These are phyloP conservation scores for Lactarius pseudohatsudake DNA, from an alignment of 768 basidiomycete species.

Conservation along the genomic window DNA sequence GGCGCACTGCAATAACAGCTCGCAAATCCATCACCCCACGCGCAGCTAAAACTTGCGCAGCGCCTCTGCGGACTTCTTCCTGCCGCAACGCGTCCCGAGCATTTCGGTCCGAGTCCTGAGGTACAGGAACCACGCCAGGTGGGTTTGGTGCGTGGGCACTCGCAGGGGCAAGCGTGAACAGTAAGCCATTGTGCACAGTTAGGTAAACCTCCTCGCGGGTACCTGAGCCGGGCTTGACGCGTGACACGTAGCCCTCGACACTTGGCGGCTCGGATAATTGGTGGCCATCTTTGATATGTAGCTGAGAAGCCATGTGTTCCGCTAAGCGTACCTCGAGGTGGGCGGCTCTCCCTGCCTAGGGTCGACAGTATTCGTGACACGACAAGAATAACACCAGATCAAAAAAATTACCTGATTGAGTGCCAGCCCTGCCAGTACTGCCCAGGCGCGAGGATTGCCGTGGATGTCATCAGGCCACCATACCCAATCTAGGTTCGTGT, in stretches of 20 bases:
- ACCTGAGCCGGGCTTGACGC: constrained; percentile 59
- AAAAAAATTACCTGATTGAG: constrained; percentile 58
- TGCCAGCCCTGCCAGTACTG: constrained; percentile 72
- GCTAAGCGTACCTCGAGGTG: constrained; percentile 74
- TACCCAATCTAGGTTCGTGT: constrained; percentile 82
- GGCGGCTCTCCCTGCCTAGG: constrained; percentile 44
- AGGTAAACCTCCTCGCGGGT: constrained; percentile 65
- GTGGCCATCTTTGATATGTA: constrained; percentile 47
- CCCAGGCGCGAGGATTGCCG: constrained; percentile 64
- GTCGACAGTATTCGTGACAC: constrained; percentile 18
- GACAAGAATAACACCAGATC: constrained; percentile 13
- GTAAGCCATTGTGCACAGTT: constrained; percentile 65
- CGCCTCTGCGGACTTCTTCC: constrained; percentile 61
- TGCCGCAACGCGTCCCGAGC: constrained; percentile 41
- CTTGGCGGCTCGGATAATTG: constrained; percentile 71
- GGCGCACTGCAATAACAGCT: constrained; percentile 59
- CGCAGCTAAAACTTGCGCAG: constrained; percentile 60
- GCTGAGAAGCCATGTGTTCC: constrained; percentile 57
- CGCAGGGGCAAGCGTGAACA: constrained; percentile 57
- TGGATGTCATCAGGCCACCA: constrained; percentile 68
- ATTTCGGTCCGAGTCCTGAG: constrained; percentile 33
- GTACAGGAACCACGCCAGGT: constrained; percentile 48
- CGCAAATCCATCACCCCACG: constrained; percentile 74
- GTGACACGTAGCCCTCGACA: constrained; percentile 85
- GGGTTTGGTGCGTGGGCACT: constrained; percentile 69